Base-by-base conservation (phyloP, 176 grass and related monocot species). In the Saccharum spontaneum region DNA sequence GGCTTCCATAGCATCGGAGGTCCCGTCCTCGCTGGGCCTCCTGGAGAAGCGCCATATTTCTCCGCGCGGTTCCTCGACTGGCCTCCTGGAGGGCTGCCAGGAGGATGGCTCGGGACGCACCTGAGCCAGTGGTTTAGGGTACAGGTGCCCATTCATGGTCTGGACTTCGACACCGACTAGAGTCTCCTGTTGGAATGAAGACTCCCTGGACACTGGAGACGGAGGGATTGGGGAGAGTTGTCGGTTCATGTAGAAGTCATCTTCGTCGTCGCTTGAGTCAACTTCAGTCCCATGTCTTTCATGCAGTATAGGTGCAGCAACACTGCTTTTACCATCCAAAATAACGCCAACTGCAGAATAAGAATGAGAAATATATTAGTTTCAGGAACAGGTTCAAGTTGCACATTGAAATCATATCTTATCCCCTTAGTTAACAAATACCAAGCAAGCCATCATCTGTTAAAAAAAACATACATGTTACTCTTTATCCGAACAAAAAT, bases 191-290 rank as follows among this genome's bases (percentile, higher is more conserved):
- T 84, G 87, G 80, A 92, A 92, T 23, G 90, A 92, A 71, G 90
- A 92, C 70, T 92, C 90, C 30, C 90, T 87, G 55, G 90, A 92
- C 54, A 92, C 76, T 11, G 90, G 90, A 40, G 90, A 92, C 24
- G 80, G 87, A 52, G 84, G 80, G 46, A 89, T 76, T 23, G 87
- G 87, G 5, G 90, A 92, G 44, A 89, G 85, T 26, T 66, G 68
- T 7, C 89, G 63, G n/a, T 85, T 85, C 52, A 91, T 91, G 71
- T 84, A 91, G 81, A 86, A 92, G 86, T 92, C 80, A 81, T 92
- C 83, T 87, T 92, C 90, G 1, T 92, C 84, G 0, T 89, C 90
- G 17, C 90, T 92, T 45, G 87, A 88, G 49, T 83, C 83, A 69
- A 48, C 72, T 81, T 84, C 84, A 5, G 69, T 64, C 8, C 87